Conservation (phyloP, 768 basidiomycete genomes). For the Kwoniella shandongensis region DNA sequence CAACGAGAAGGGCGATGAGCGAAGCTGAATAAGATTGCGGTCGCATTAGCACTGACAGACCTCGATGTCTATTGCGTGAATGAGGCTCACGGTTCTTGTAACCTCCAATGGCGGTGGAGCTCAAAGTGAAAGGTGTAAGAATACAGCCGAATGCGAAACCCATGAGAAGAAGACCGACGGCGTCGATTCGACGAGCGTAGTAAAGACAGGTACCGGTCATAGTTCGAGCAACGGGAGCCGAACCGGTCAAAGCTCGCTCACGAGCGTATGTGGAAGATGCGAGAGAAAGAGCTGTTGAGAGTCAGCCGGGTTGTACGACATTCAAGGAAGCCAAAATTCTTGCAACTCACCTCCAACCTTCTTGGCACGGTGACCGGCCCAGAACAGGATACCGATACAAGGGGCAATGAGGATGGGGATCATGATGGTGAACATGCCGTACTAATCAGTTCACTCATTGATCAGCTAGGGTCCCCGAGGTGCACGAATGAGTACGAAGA, state of each 20-base stretch:
- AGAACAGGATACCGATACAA: constrained; percentile 43
- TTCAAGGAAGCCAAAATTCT: neutral
- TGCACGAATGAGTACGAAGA: too few species aligned
- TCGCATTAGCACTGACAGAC: neutral
- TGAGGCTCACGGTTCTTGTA: constrained; percentile 37
- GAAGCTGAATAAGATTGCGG: constrained; percentile 1
- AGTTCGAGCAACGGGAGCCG: neutral
- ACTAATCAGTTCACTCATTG: constrained; percentile 15
- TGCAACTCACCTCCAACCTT: constrained; percentile 31
- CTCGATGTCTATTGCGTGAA: neutral
- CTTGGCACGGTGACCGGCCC: constrained; percentile 41
- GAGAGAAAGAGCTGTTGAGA: constrained; percentile 25
- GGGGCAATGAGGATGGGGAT: constrained; percentile 44
- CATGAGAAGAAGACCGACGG: constrained; percentile 39
- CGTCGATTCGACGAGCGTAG: constrained; percentile 38
- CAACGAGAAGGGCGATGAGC: constrained; percentile 36
- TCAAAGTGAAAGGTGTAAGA: constrained; percentile 44
- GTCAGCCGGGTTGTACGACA: neutral
- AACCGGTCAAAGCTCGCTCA: constrained; percentile 6
- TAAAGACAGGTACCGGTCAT: constrained; percentile 5
- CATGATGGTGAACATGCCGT: constrained; percentile 51
- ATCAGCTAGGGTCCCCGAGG: constrained; percentile 10
- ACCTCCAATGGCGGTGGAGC: constrained; percentile 27
- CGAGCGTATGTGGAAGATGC: constrained; percentile 27
- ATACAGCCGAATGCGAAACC: constrained; percentile 38